Evolutionary conservation across 441 rosid species (phyloP), one percentile per base, ranked within the genome.

Genomic region (Eruca vesicaria): DNA sequence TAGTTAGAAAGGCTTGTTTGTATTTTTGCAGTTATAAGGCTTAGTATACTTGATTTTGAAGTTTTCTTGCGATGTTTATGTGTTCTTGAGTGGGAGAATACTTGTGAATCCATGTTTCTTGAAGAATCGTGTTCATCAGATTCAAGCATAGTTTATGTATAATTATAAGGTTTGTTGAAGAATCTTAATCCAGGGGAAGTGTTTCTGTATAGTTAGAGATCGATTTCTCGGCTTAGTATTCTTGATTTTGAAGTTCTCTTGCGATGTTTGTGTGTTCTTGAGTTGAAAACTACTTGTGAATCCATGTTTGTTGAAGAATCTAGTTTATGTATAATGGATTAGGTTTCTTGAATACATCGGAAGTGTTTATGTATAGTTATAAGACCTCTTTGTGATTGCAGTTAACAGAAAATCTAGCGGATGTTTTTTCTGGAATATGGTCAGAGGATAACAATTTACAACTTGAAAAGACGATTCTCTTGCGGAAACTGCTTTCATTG

Each of bases 401-500:
- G 74, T 81, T 83, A 70, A 71, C 71, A 20, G 83, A 83, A 45
- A 83, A 79, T 63, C 78, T 85, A 56, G 82, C 84, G 7, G 78
- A 60, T 18, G 75, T 83, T 67, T 80, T 85, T 62, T 77, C 84
- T 12, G 83, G 83, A 5, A 83, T 85, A 56, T 83, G 85, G 84
- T 83, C 86, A 1, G 83, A 81, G 58, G 89, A 83, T 71, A 63
- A 73, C 64, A 83, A 76, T 9, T 18, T 41, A 9, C 89, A 83
- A 78, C 80, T 83, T 2, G 89, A 85, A 69, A 74, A 83, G 11
- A 85, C 83, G n/a, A 73, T 75, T 76, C 86, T 81, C 36, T 82
- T 85, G 67, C 78, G 85, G 50, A 83, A 74, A 73, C 77, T 85
- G 53, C 86, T 85, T 43, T 85, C 88, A 4, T 82, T 82, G 29